These are phyloP conservation scores for Cladophialophora bantiana DNA, from an alignment of 2,329 filamentous ascomycete species.

Conservation along the genomic window DNA sequence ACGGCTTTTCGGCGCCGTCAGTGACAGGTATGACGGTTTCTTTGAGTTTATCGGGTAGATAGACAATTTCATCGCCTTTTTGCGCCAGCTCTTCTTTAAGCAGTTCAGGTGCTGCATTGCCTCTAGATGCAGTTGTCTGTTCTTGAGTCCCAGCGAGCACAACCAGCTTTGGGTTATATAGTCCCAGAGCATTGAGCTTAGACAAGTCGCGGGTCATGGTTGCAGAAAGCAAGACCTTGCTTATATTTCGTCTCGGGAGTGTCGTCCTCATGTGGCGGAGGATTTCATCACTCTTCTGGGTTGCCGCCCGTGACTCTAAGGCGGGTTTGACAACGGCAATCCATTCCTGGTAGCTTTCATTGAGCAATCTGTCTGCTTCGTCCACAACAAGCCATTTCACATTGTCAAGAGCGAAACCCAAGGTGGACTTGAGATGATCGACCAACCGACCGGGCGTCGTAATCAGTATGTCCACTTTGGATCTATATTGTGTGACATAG, in stretches of 20 bases:
- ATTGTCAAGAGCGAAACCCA: constrained; percentile 77
- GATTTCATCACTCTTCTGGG: constrained; percentile 81
- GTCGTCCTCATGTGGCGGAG: constrained; percentile 75
- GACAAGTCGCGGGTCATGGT: constrained; percentile 93
- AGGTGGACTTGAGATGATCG: constrained; percentile 93
- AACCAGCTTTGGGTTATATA: constrained; percentile 71
- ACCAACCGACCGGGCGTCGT: constrained; percentile 91
- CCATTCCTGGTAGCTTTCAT: constrained; percentile 93
- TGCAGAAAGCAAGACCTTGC: constrained; percentile 86
- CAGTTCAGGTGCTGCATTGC: background rate
- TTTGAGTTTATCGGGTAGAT: constrained; percentile 68
- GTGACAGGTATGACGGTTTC: constrained; percentile 74
- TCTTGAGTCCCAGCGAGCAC: constrained; percentile 24
- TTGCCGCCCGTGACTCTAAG: constrained; percentile 87
- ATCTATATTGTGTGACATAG: constrained; percentile 70
- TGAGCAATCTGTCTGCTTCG: constrained; percentile 91
- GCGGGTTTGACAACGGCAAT: constrained; percentile 71
- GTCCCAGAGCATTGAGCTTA: constrained; percentile 78
- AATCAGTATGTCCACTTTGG: constrained; percentile 87
- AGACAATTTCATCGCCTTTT: constrained; percentile 57
- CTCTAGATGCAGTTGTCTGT: background rate
- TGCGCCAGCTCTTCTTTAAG: constrained; percentile 40
- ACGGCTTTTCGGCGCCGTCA: constrained; percentile 75
- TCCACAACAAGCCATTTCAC: constrained; percentile 90
- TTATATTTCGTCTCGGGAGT: constrained; percentile 70